Base-by-base conservation (phyloP, 176 grass and related monocot species). In the Thinopyrum elongatum region DNA sequence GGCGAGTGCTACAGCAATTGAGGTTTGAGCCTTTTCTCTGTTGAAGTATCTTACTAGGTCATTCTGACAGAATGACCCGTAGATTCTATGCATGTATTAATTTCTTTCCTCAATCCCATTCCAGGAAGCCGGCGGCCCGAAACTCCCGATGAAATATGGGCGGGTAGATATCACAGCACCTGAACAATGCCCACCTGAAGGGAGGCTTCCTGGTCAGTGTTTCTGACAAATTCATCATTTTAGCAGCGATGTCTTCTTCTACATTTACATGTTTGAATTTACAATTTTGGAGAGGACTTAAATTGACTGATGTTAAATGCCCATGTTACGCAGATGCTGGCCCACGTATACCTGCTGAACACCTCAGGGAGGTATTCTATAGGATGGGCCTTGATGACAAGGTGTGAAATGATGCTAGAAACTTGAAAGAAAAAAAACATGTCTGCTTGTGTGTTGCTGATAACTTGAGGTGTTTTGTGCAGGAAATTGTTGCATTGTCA, bases 351-450 rank as follows among this genome's bases (percentile, higher is more conserved):
- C 97, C 94, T 49, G 86, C 94, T 78, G 89, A 85, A 33, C 97
- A 98, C 76, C 89, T 98, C 65, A 88, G 91, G 79, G 82, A 92
- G 70, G 91, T 95, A 15, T 98, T 95, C 87, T 95, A 95, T 51
- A 98, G 97, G 83, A 98, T 98, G 97, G 92, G 94, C 76, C 88
- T 98, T 53, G 79, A 90, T 87, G 97, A 98, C 60, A 98, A 94
- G 97, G 97, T 98, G 80, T 88, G 77, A 60, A 12, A 21, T 17
- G 42, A 69, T 80, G n/a, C 59, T 6, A 21, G 60, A 51, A 82
- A 68, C 6, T 26, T 62, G 41, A 35, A 11, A 21, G n/a, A 3
- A 65, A 14, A 21, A 10, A 63, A 65, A 31, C 28, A 2, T 81
- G 11, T 27, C 55, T 84, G 4, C 51, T 28, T 65, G 27, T 33